phyloP scores from a whole-genome alignment of 2,329 filamentous ascomycete genomes.

The Zymoseptoria brevis region DNA sequence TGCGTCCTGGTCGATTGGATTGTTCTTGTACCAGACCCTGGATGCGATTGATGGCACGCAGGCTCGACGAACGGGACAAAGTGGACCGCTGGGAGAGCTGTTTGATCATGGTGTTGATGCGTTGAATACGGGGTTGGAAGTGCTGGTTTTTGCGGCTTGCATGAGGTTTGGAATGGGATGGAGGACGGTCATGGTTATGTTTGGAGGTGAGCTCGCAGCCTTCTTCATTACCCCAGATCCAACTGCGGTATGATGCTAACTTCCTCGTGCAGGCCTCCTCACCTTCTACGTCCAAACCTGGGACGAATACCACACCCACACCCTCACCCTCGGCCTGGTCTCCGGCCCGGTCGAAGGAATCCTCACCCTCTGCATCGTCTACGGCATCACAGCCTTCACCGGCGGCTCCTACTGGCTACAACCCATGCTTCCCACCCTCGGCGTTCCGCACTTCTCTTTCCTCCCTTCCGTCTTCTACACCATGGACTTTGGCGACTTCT shows the following conservation, averaged over 20 bases:
- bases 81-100: constrained; percentile 86
- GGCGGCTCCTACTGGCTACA: constrained; percentile 92
- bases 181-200: constrained; percentile 76
- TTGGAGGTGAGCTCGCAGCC: constrained; percentile 56
- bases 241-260: constrained; percentile 32
- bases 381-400: constrained; percentile 71
- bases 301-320: constrained; percentile 98
- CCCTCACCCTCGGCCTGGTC: constrained; percentile 81
- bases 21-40: constrained; percentile 97
- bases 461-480: constrained; percentile 68
- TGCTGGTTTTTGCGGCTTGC: constrained; percentile 80
- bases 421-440: constrained; percentile 64
- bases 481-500: constrained; percentile 84
- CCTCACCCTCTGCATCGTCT: constrained; percentile 72
- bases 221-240: not conserved
- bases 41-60: constrained; percentile 94
- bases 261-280: constrained; percentile 43
- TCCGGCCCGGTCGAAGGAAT: constrained; percentile 95
- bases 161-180: constrained; percentile 92
- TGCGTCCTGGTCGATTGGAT: constrained; percentile 75
- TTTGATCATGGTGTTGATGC: constrained; percentile 98
- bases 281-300: constrained; percentile 99
- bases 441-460: constrained; percentile 54
- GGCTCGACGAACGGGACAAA: constrained; percentile 86
- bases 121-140: constrained; percentile 89